Evolutionary conservation across 202 grass and related monocot species (phyloP).

Genomic region (Musa balbisiana): DNA sequence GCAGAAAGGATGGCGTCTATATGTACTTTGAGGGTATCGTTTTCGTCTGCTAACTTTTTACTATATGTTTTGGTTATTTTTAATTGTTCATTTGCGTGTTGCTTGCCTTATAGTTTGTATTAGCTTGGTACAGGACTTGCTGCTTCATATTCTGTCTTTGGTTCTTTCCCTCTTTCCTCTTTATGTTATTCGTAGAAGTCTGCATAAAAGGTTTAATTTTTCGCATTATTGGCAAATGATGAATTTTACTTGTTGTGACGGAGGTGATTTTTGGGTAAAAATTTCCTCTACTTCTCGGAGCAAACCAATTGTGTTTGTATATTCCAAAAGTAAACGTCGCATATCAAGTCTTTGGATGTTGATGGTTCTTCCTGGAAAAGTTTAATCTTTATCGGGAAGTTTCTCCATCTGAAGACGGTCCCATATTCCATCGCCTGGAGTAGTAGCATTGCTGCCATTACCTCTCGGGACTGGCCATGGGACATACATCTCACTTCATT

Average conservation of each 20-base stretch:
- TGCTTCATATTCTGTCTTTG: no score
- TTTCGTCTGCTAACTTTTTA: background rate
- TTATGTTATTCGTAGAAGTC: no score
- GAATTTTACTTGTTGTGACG: background rate
- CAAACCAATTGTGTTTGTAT: constrained; percentile 6
- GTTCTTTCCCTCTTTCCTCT: no score
- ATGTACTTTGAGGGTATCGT: background rate
- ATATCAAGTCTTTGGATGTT: background rate
- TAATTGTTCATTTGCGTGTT: no score
- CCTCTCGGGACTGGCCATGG: background rate
- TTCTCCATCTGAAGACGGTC: background rate
- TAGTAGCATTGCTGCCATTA: background rate
- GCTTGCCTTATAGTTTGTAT: no score
- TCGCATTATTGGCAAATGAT: background rate
- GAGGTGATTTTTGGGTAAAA: background rate
- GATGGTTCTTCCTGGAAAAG: background rate
- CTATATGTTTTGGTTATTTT: background rate
- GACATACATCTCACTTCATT: background rate
- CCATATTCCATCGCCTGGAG: background rate
- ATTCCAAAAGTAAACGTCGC: background rate
- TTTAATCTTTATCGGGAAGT: background rate
- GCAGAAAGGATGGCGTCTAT: background rate
- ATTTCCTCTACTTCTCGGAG: background rate
- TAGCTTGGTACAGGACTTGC: no score
- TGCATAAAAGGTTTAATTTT: background rate